These are phyloP conservation scores for Diaporthe amygdali DNA, from an alignment of 2,329 filamentous ascomycete species.

Conservation along the genomic window DNA sequence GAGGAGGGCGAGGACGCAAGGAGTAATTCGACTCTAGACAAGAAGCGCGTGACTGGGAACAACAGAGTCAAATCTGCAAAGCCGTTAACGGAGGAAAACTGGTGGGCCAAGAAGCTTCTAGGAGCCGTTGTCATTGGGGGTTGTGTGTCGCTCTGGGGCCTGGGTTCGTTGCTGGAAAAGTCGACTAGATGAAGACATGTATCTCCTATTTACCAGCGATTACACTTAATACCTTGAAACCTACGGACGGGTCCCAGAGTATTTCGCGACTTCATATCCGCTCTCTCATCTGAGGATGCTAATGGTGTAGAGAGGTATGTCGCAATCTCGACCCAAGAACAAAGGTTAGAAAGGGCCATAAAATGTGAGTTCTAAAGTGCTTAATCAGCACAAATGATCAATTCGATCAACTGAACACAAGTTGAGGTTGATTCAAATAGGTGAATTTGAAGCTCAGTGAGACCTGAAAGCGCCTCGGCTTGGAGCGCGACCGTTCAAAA, in stretches of 20 bases:
- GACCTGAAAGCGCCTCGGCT: neutral
- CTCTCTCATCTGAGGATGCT: neutral
- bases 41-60: constrained; percentile 23
- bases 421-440: neutral
- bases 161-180: constrained; percentile 58
- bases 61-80: constrained; percentile 58
- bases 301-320: neutral
- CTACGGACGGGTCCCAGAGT: neutral
- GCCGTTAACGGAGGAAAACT: constrained; percentile 68
- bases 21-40: constrained; percentile 28
- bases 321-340: neutral
- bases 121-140: constrained; percentile 68
- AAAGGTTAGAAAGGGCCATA: too few species aligned
- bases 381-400: neutral
- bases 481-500: neutral
- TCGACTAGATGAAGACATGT: constrained; percentile 3
- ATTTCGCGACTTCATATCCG: neutral
- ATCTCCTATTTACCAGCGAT: neutral
- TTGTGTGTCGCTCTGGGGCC: constrained; percentile 63
- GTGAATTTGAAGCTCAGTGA: neutral
- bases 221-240: neutral
- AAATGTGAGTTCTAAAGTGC: neutral
- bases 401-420: neutral
- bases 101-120: constrained; percentile 69
- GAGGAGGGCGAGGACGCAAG: constrained; percentile 40